phyloP scores from a whole-genome alignment of 208 protist species.

The Angomonas desouzai region DNA sequence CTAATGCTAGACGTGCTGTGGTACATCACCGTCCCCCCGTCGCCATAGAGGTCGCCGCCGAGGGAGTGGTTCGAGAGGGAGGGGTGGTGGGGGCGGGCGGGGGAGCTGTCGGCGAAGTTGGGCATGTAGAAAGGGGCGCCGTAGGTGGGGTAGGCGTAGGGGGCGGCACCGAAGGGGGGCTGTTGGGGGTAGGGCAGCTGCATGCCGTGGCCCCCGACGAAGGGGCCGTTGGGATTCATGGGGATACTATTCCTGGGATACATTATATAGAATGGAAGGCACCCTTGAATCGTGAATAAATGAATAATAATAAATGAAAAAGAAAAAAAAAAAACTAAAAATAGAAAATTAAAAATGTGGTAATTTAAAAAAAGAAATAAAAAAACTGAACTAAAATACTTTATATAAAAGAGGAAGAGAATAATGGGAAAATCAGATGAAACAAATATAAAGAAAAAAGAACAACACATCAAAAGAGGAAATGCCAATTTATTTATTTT shows the following conservation, averaged over 20 bases:
- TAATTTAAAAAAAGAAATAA: constrained; percentile 1
- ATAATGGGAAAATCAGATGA: too few relatives aligned
- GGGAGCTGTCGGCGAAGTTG: constrained; percentile 5
- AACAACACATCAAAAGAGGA: background rate
- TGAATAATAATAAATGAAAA: constrained; percentile 8
- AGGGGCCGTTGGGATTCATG: background rate
- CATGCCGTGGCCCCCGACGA: background rate
- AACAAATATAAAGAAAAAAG: background rate
- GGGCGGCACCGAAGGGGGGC: background rate
- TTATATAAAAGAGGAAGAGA: too few relatives aligned
- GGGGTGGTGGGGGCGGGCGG: background rate
- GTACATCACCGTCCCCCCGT: background rate
- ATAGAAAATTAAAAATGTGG: background rate
- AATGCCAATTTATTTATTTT: constrained; percentile 2
- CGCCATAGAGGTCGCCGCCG: background rate
- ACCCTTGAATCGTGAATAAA: too few relatives aligned
- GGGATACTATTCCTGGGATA: background rate
- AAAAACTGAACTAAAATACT: too few relatives aligned
- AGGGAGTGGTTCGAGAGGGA: background rate
- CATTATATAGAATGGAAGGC: constrained; percentile 6
- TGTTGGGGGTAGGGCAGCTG: background rate
- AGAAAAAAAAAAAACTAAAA: constrained; percentile 2
- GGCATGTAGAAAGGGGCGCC: background rate
- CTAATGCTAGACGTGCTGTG: constrained; percentile 5
- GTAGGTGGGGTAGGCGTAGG: background rate